phyloP scores from a whole-genome alignment of 495 filamentous ascomycete genomes.

The Usnea hakonensis region DNA sequence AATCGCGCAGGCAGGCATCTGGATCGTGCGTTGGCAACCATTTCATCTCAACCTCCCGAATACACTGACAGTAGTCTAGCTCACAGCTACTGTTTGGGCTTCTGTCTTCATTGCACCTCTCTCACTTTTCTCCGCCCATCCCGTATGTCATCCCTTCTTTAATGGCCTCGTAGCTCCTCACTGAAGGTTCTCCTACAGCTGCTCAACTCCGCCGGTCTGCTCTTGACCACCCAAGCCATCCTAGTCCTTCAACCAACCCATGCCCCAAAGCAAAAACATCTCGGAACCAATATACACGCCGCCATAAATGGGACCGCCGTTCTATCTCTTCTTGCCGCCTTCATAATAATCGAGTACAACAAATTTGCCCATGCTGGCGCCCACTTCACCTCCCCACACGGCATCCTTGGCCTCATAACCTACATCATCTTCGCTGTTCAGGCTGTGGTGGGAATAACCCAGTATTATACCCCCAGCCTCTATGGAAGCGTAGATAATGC shows the following conservation, averaged over 20 bases:
- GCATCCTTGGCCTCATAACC: slow-evolving; percentile 70
- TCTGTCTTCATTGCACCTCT: slow-evolving; percentile 57
- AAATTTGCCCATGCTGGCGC: slow-evolving; percentile 52
- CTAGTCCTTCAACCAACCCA: slow-evolving; percentile 85
- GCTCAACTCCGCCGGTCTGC: slow-evolving; percentile 65
- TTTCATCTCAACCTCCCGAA: neutral
- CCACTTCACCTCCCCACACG: slow-evolving; percentile 74
- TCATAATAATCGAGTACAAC: slow-evolving; percentile 76
- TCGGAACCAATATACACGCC: slow-evolving; percentile 64
- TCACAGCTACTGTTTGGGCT: slow-evolving; percentile 66
- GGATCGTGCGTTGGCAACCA: slow-evolving; percentile 44
- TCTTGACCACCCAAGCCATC: slow-evolving; percentile 68
- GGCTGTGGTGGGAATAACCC: slow-evolving; percentile 67
- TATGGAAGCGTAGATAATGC: slow-evolving; percentile 74
- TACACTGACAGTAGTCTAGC: slow-evolving; percentile 35
- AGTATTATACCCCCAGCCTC: slow-evolving; percentile 61
- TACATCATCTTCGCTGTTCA: slow-evolving; percentile 64
- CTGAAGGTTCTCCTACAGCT: slow-evolving; percentile 33
- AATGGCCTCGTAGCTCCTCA: neutral
- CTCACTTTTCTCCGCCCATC: slow-evolving; percentile 77
- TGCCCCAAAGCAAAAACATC: slow-evolving; percentile 60
- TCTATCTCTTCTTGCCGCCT: slow-evolving; percentile 52
- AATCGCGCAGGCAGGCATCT: slow-evolving; percentile 59
- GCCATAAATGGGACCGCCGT: slow-evolving; percentile 57
- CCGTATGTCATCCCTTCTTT: slow-evolving; percentile 39